These are phyloP conservation scores for Volvox reticuliferus DNA, from an alignment of 139 green algal genomes.

Conservation along the genomic window DNA sequence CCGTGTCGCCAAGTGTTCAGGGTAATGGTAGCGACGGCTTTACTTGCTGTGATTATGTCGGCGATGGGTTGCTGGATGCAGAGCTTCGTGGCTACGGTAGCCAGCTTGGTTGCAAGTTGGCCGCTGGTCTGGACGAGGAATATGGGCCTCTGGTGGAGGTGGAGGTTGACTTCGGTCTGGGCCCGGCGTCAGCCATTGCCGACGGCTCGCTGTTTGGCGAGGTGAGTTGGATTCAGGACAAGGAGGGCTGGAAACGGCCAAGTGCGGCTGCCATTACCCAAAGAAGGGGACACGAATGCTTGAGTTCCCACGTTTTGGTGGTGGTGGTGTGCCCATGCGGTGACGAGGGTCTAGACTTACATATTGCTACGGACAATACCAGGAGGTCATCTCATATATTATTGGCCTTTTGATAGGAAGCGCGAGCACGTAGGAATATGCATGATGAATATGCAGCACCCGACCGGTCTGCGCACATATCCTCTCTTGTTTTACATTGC, in stretches of 20 bases:
- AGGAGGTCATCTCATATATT: background rate
- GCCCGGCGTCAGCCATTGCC: background rate
- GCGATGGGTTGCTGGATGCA: background rate
- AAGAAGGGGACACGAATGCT: background rate
- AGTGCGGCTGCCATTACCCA: too few species aligned
- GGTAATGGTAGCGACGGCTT: background rate
- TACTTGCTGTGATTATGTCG: background rate
- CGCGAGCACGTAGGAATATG: background rate
- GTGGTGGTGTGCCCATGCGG: background rate
- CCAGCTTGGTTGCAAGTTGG: background rate
- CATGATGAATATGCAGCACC: background rate
- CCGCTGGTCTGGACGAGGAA: background rate
- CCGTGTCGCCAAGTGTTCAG: slow-evolving; percentile 14
- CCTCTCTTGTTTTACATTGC: background rate
- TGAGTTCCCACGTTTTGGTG: background rate
- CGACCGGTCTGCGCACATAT: background rate
- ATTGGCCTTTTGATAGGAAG: background rate
- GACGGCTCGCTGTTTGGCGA: slow-evolving; percentile 14
- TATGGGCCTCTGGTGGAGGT: slow-evolving; percentile 20
- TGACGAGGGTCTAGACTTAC: background rate
- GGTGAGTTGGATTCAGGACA: background rate
- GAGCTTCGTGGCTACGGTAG: background rate
- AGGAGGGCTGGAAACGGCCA: too few species aligned
- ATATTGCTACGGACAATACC: background rate
- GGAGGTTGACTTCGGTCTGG: slow-evolving; percentile 43